Conservation (phyloP, 176 grass and related monocot species). For the Oryza coarctata region DNA sequence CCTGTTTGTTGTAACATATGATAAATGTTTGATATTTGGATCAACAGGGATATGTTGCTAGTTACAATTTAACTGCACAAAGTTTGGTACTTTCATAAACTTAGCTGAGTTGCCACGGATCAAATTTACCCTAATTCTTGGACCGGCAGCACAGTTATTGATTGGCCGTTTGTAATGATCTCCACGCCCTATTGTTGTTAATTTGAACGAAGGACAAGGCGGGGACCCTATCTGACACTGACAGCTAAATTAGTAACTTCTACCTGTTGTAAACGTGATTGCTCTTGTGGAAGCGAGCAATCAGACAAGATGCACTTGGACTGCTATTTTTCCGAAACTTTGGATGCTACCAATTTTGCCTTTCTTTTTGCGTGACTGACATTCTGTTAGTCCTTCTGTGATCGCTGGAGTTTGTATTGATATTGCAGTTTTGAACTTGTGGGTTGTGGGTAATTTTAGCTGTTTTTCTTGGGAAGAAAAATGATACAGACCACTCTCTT, state of each 20-base stretch:
- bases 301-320: background rate
- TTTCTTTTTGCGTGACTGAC: background rate
- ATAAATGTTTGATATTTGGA: background rate
- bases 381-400: background rate
- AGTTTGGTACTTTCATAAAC: background rate
- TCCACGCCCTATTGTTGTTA: background rate
- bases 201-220: background rate
- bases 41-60: background rate
- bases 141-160: conserved; percentile 4
- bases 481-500: background rate
- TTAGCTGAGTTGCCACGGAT: background rate
- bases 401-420: background rate
- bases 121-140: background rate
- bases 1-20: conserved; percentile 21
- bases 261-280: background rate
- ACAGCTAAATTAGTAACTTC: background rate
- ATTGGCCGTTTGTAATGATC: background rate
- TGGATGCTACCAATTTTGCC: no score
- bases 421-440: background rate
- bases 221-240: background rate
- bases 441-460: background rate
- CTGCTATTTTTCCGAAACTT: background rate
- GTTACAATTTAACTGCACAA: background rate
- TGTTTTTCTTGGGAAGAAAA: background rate
- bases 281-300: background rate